These are phyloP conservation scores for Penicillium frequentans DNA, from an alignment of 2,329 filamentous ascomycete species.

Conservation along the genomic window DNA sequence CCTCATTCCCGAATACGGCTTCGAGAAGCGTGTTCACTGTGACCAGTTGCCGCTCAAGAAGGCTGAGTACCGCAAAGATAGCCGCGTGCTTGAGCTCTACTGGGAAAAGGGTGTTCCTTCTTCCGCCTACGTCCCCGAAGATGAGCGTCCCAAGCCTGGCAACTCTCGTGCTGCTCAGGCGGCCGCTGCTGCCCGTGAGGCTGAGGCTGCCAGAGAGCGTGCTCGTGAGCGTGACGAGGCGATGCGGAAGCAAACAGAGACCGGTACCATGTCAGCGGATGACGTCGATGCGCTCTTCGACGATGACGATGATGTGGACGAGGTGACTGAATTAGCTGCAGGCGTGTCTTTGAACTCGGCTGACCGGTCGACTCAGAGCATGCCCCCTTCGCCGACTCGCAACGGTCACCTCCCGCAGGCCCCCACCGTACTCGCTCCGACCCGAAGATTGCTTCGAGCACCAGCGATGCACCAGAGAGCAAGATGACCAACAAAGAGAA, in stretches of 20 bases:
- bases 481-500: constrained; percentile 93
- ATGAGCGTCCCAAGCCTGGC: constrained; percentile 86
- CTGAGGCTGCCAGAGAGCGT: constrained; percentile 76
- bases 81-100: constrained; percentile 90
- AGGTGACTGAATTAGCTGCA: constrained; percentile 86
- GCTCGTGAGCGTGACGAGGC: constrained; percentile 88
- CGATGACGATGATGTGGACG: constrained; percentile 82
- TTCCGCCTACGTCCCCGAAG: constrained; percentile 92
- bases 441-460: constrained; percentile 75
- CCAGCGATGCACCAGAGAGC: constrained; percentile 69
- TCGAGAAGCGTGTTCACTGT: constrained; percentile 98
- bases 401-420: constrained; percentile 66
- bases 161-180: constrained; percentile 74
- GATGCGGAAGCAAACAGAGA: constrained; percentile 89
- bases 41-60: constrained; percentile 97
- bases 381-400: constrained; percentile 84
- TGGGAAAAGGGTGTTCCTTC: constrained; percentile 99
- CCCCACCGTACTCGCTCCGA: constrained; percentile 87
- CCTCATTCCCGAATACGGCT: constrained; percentile 95
- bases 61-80: constrained; percentile 98
- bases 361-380: constrained; percentile 91
- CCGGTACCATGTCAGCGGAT: constrained; percentile 88
- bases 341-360: constrained; percentile 75
- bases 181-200: constrained; percentile 73
- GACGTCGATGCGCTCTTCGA: constrained; percentile 96